Conservation (phyloP, 2,329 filamentous ascomycete species). For the Xylariaceae sp. region DNA sequence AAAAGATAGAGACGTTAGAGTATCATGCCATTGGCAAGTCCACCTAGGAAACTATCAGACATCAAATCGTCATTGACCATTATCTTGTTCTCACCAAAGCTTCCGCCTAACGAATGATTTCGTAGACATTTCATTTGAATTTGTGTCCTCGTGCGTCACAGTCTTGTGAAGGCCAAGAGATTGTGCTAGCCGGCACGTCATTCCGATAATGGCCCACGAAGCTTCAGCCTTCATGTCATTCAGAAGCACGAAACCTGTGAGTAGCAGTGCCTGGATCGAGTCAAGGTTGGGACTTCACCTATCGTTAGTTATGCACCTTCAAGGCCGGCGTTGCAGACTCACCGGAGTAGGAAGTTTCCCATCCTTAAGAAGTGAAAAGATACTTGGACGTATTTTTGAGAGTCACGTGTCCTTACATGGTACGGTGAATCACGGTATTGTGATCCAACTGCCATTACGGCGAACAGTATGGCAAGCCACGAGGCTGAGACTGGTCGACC, state of each 20-base stretch:
- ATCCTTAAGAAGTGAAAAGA: conserved; percentile 69
- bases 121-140: conserved; percentile 50
- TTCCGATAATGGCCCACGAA: conserved; percentile 68
- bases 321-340: conserved; percentile 18
- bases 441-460: conserved; percentile 68
- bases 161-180: conserved; percentile 65
- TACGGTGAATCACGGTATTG: conserved; percentile 71
- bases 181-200: conserved; percentile 69
- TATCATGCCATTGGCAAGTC: conserved; percentile 72
- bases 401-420: conserved; percentile 63
- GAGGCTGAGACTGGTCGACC: conserved; percentile 64
- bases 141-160: conserved; percentile 53
- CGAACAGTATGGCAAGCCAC: conserved; percentile 70
- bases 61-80: background rate
- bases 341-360: conserved; percentile 67
- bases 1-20: conserved; percentile 68
- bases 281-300: conserved; percentile 64
- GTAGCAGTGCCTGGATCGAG: conserved; percentile 67
- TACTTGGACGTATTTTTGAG: conserved; percentile 66
- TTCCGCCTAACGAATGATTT: conserved; percentile 62
- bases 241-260: conserved; percentile 67
- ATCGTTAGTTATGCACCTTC: conserved; percentile 6
- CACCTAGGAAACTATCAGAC: conserved; percentile 45
- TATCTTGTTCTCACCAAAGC: conserved; percentile 53
- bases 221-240: conserved; percentile 75